Evolutionary conservation across 441 rosid genomes (phyloP).

Genomic region (Brassica balearica): DNA sequence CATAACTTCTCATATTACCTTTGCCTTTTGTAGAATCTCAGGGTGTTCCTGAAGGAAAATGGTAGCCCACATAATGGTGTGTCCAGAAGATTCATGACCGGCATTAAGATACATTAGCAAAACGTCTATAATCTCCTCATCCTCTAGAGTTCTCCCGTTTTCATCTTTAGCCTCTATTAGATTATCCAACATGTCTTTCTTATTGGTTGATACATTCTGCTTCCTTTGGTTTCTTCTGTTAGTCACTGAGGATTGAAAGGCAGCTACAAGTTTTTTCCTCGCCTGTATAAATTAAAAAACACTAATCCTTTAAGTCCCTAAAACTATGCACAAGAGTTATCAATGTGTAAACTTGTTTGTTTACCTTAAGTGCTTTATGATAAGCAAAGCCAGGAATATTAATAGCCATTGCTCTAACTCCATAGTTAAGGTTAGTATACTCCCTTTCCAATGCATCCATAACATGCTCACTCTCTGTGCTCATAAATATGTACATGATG

Average conservation of each 20-base stretch:
- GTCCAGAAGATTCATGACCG: conserved; percentile 94
- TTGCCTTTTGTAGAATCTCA: conserved; percentile 43
- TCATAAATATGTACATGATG: conserved; percentile 79
- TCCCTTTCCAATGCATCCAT: conserved; percentile 79
- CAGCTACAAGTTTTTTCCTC: conserved; percentile 70
- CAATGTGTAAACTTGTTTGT: neutral
- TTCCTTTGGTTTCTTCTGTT: conserved; percentile 39
- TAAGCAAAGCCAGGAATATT: conserved; percentile 90
- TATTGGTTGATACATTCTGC: conserved; percentile 32
- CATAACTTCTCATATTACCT: conserved; percentile 19
- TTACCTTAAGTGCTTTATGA: conserved; percentile 78
- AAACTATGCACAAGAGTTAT: neutral
- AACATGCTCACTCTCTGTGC: conserved; percentile 67
- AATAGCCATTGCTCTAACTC: conserved; percentile 88
- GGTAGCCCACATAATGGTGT: conserved; percentile 82
- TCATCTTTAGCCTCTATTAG: conserved; percentile 72
- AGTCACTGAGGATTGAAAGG: conserved; percentile 45
- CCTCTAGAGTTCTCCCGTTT: conserved; percentile 60
- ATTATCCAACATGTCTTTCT: conserved; percentile 83
- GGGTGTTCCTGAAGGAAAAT: conserved; percentile 47
- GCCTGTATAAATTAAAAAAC: conserved; percentile 51
- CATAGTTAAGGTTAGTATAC: conserved; percentile 74
- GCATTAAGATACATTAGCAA: conserved; percentile 87
- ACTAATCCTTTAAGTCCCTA: conserved; percentile 2
- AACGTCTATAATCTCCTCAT: conserved; percentile 80